These are phyloP conservation scores for Saraca asoca DNA, from an alignment of 331 rosid species.

Conservation along the genomic window DNA sequence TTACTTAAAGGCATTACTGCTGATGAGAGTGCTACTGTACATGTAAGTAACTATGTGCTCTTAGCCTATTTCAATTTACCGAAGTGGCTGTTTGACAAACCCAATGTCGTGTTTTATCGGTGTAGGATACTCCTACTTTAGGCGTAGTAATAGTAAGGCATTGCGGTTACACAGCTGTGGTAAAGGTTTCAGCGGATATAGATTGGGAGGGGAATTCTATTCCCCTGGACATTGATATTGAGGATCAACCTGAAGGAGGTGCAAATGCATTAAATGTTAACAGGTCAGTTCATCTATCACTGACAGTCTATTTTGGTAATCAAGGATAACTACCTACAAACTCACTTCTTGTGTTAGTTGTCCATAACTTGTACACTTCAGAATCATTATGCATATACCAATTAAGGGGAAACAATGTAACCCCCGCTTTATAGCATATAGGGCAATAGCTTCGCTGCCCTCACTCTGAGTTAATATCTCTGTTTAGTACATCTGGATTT, in stretches of 20 bases:
- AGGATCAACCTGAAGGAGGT: conserved; percentile 98
- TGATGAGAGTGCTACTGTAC: conserved; percentile 98
- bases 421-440: conserved; percentile 14
- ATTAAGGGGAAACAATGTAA: background rate
- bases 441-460: background rate
- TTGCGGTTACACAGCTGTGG: conserved; percentile 92
- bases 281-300: conserved; percentile 55
- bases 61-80: conserved; percentile 14
- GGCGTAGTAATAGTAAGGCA: conserved; percentile 82
- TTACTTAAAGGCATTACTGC: conserved; percentile 97
- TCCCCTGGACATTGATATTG: conserved; percentile 77
- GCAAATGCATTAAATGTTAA: conserved; percentile 89
- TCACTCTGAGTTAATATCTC: no score
- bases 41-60: conserved; percentile 57
- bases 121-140: conserved; percentile 85
- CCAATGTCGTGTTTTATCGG: conserved; percentile 35
- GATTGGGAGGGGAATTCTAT: conserved; percentile 56
- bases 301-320: conserved; percentile 14
- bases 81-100: conserved; percentile 11
- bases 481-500: conserved; percentile 13
- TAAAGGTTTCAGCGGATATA: conserved; percentile 66
- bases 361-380: conserved; percentile 12
- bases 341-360: background rate
- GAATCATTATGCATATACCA: conserved; percentile 7
- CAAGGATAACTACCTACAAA: background rate